Conservation (phyloP, 805 yeast genomes). For the fission yeast (Schizosaccharomyces pombe) region DNA sequence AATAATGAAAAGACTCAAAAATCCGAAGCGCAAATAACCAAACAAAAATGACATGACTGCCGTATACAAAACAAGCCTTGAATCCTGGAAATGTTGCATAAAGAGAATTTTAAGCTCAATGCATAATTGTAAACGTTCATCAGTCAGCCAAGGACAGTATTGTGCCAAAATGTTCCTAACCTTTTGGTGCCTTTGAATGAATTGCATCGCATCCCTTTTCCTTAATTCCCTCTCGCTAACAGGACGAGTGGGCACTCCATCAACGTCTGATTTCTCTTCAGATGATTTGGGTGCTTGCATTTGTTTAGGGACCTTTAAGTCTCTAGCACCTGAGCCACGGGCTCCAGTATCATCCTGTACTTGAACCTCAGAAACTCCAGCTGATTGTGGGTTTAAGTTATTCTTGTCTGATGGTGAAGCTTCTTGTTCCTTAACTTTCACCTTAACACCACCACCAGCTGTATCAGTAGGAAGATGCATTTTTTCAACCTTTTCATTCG, state of each 20-base stretch:
- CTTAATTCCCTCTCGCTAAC: neutral
- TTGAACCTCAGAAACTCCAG: too few relatives aligned
- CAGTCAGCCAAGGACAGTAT: neutral
- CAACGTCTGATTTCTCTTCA: neutral
- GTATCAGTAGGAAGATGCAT: too few relatives aligned
- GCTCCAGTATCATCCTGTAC: too few relatives aligned
- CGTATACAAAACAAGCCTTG: conserved; percentile 43
- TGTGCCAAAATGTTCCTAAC: neutral
- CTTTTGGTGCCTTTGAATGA: neutral
- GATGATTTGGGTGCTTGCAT: too few relatives aligned
- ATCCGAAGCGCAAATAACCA: conserved; percentile 53
- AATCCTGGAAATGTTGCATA: conserved; percentile 93
- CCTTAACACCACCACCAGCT: too few relatives aligned
- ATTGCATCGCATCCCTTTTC: neutral
- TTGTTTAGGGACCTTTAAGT: too few relatives aligned
- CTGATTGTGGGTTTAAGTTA: too few relatives aligned
- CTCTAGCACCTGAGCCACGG: too few relatives aligned
- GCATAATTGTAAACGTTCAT: conserved; percentile 31
- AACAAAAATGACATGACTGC: conserved; percentile 52
- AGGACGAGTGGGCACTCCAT: neutral
- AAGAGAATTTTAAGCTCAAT: conserved; percentile 47
- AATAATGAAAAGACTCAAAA: conserved; percentile 63
- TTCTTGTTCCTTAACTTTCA: too few relatives aligned
- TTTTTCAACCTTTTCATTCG: too few relatives aligned
- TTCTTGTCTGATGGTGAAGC: too few relatives aligned